Evolutionary conservation across 305 asterid genomes (phyloP).

Genomic region (Fraxinus sp.): DNA sequence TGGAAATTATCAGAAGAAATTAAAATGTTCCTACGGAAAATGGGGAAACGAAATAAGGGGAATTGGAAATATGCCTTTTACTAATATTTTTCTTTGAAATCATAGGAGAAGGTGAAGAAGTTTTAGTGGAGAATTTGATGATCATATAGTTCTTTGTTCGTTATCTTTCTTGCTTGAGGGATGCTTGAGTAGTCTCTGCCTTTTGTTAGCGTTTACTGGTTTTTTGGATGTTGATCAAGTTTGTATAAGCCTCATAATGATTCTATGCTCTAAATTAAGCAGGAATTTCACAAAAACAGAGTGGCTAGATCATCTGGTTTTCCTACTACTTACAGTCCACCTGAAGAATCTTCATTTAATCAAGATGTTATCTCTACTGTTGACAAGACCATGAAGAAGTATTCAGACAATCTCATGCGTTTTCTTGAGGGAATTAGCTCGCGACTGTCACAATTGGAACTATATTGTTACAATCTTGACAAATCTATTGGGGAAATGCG

Average conservation of each 20-base stretch:
- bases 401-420: constrained; percentile 80
- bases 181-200: not conserved
- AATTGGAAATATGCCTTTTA: not conserved
- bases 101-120: not conserved
- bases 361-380: constrained; percentile 64
- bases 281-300: constrained; percentile 83
- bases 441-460: constrained; percentile 58
- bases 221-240: not conserved
- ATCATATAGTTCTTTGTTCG: not conserved
- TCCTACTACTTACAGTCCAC: constrained; percentile 62
- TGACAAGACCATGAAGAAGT: constrained; percentile 78
- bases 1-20: not conserved
- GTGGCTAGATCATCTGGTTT: constrained; percentile 76
- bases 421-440: constrained; percentile 94
- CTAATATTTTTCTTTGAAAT: not conserved
- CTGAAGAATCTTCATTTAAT: constrained; percentile 69
- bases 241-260: not conserved
- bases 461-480: constrained; percentile 83
- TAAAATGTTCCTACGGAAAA: not conserved
- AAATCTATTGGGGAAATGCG: constrained; percentile 91
- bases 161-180: not conserved
- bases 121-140: not conserved
- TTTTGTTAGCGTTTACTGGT: not conserved
- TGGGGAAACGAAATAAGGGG: not conserved
- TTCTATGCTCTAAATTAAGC: constrained; percentile 22